These are phyloP conservation scores for Suillus fuscotomentosus DNA, from an alignment of 768 basidiomycete genomes.

Conservation along the genomic window DNA sequence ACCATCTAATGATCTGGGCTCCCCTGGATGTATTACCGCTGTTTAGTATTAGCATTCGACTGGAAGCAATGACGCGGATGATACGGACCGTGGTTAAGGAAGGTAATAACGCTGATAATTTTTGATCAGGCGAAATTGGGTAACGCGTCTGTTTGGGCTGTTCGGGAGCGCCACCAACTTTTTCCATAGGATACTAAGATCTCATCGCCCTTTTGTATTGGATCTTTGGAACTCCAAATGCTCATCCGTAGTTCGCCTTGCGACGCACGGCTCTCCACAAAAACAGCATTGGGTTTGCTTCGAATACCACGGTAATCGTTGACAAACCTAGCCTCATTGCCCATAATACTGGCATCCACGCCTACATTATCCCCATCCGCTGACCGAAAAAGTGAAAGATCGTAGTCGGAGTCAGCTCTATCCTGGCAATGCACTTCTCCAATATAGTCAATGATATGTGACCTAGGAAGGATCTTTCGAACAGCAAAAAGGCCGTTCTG, in stretches of 20 bases:
- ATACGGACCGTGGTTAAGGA: not conserved
- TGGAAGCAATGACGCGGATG: not conserved
- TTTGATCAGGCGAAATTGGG: not conserved
- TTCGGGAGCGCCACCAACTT: conserved; percentile 66
- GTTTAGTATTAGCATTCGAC: not conserved
- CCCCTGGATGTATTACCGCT: not conserved
- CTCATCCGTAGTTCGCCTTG: conserved; percentile 73
- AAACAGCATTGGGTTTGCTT: conserved; percentile 66
- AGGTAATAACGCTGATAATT: not conserved
- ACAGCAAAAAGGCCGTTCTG: conserved; percentile 81
- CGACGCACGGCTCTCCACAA: conserved; percentile 52
- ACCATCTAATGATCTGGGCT: not conserved
- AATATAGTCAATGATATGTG: conserved; percentile 76
- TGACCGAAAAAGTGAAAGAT: conserved; percentile 73
- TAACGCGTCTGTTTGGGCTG: not conserved
- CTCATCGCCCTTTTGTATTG: conserved; percentile 78
- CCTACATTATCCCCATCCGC: conserved; percentile 63
- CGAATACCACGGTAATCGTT: conserved; percentile 89
- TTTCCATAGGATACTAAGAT: conserved; percentile 89
- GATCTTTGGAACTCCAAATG: conserved; percentile 61
- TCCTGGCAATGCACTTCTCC: conserved; percentile 84
- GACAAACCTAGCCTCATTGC: conserved; percentile 87
- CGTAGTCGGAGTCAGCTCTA: conserved; percentile 78
- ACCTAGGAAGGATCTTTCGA: conserved; percentile 63
- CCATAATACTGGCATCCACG: conserved; percentile 70